Evolutionary conservation across 192 early-diverging fungal genomes (phyloP).

Genomic region (Entophlyctis luteolus): DNA sequence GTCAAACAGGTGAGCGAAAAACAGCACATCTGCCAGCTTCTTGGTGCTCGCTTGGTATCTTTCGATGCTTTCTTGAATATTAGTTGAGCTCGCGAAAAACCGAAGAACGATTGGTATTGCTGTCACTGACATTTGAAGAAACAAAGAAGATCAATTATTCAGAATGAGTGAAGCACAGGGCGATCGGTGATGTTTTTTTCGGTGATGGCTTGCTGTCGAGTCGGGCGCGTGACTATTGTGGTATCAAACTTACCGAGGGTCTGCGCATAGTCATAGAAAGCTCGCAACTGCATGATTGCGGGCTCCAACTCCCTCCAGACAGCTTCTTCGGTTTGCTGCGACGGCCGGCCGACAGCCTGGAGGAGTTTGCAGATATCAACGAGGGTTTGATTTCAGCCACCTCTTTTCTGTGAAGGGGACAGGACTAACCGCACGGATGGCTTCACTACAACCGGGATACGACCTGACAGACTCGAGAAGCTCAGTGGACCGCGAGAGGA

Average conservation of each 20-base stretch:
- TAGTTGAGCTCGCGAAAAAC: slow-evolving; percentile 54
- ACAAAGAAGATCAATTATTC: background rate
- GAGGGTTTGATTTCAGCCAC: background rate
- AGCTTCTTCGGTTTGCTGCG: slow-evolving; percentile 76
- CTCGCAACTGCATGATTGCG: slow-evolving; percentile 69
- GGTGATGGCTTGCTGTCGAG: too few species aligned
- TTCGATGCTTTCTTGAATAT: slow-evolving; percentile 55
- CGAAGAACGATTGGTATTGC: slow-evolving; percentile 36
- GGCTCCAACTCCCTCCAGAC: slow-evolving; percentile 85
- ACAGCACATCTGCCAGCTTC: slow-evolving; percentile 76
- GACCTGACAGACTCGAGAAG: slow-evolving; percentile 53
- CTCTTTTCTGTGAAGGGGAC: background rate
- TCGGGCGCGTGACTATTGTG: too few species aligned
- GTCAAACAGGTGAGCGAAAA: slow-evolving; percentile 89
- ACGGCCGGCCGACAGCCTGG: slow-evolving; percentile 80
- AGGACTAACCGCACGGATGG: slow-evolving; percentile 60
- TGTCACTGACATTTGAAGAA: slow-evolving; percentile 28
- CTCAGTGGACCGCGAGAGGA: slow-evolving; percentile 59
- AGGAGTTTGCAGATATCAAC: background rate
- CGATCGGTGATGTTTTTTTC: background rate
- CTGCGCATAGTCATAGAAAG: slow-evolving; percentile 77
- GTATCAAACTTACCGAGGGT: slow-evolving; percentile 72
- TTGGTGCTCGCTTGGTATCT: slow-evolving; percentile 74
- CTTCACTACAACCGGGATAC: slow-evolving; percentile 68
- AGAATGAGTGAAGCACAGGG: too few species aligned